Base-by-base conservation (phyloP, 2,329 filamentous ascomycete species). In the Chalara sp. region DNA sequence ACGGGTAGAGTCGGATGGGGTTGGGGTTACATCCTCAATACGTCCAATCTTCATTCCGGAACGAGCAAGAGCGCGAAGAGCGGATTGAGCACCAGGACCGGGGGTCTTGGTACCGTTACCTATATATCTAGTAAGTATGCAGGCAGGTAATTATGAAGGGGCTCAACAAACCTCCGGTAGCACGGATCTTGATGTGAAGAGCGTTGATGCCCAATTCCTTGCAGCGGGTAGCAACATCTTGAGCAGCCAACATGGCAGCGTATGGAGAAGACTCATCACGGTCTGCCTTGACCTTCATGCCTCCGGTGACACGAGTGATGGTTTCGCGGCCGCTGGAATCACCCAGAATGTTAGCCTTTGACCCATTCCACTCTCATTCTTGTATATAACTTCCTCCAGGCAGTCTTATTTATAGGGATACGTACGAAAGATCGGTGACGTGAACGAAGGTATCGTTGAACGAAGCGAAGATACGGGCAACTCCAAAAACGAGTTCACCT, bases 211-310 rank as follows among this genome's bases (percentile, higher is more conserved):
- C 84, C 66, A 91, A 75, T 70, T 89, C 83, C 76, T 87, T 87
- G 79, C 89, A 93, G 62, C 93, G 89, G 73, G 82, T 79, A 69
- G 93, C 93, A 72, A 95, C 90, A 74, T 96, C 91, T 83, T 99
- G 93, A 63, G 93, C 93, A 78, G 93, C 93, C 88, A 99, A 91
- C 93, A 99, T 99, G 78, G 93, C 93, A 70, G 93, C 93, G 83
- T 99, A 99, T 68, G 93, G 93, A 65, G 93, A 97, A 69, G 92
- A 97, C 83, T 99, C 93, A 80, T 99, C 93, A 83, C 93, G 92
- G 72, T 99, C 91, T 76, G 91, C 91, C 87, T 99, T 99, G 84
- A 99, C 93, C 84, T 99, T 99, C 93, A 99, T 99, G 72, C 95
- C 95, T 80, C 95, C 93, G 69, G 95, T 99, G 66, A 99, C 92